Base-by-base conservation (phyloP, 768 basidiomycete genomes). In the Inosperma sp. region DNA sequence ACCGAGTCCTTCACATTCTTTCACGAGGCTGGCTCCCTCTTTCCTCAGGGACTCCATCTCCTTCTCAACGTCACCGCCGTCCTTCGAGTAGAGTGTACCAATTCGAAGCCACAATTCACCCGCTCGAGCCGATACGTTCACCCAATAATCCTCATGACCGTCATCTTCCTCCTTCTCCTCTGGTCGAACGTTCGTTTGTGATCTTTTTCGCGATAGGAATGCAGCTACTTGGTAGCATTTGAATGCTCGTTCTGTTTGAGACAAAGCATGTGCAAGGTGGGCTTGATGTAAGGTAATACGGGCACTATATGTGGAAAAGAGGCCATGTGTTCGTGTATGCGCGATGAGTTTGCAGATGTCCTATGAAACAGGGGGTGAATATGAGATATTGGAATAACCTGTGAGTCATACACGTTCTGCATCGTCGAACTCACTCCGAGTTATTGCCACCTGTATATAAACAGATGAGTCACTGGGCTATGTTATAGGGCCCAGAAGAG, bases 231-330 rank as follows among this genome's bases (percentile, higher is more conserved):
- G 72, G 63, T 89, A 91, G 49, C 83, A 85, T 30, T 73, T 69
- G 41, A 72, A 57, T 14, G 88, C 88, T 2, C 79, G 73, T 9
- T 72, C 69, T 0, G 68, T 62, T 7, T 78, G 71, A 1, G 80
- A 79, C 4, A 79, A 65, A 2, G 85, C 79, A 61, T 91, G 88
- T 4, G 85, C 82, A 23, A 90, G 77, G 53, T 91, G 86, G 0
- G 81, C 88, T 46, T 86, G 77, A 51, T 83, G 76, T 6, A 90
- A 71, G 5, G 83, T 75, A 9, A 88, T 80, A 4, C 84, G 79
- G 1, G 82, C 75, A 2, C 81, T 71, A 58, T 82, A 88, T 0
- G 63, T 43, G 3, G 63, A 53, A 57, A 85, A 91, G 31, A 87
- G 66, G n/a, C 65, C 61, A 46, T 77, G 63, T 0, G 78, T 80